phyloP scores from a whole-genome alignment of 306 rosid species.

The Glycine soja region DNA sequence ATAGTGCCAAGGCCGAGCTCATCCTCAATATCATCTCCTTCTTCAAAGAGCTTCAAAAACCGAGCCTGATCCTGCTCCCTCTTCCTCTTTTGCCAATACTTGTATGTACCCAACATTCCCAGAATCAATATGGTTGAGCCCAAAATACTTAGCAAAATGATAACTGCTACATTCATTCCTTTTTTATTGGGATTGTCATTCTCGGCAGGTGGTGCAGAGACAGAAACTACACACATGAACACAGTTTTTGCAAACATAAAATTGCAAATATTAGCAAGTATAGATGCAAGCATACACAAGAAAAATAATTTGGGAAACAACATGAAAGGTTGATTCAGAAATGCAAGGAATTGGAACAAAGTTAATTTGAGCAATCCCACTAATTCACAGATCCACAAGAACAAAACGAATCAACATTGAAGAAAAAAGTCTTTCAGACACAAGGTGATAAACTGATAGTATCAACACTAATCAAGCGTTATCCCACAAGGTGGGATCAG shows the following conservation, averaged over 20 bases:
- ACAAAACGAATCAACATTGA: slow-evolving; percentile 13
- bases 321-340: slow-evolving; percentile 23
- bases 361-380: background rate
- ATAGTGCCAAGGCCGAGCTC: slow-evolving; percentile 77
- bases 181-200: slow-evolving; percentile 44
- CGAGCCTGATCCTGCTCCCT: slow-evolving; percentile 92
- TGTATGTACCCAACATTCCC: slow-evolving; percentile 56
- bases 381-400: slow-evolving; percentile 29
- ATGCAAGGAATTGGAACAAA: slow-evolving; percentile 28
- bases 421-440: slow-evolving; percentile 20
- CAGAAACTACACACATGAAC: slow-evolving; percentile 56
- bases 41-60: slow-evolving; percentile 90
- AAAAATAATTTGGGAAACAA: background rate
- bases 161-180: slow-evolving; percentile 54
- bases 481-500: slow-evolving; percentile 21
- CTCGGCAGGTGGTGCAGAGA: slow-evolving; percentile 42
- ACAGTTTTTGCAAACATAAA: slow-evolving; percentile 15
- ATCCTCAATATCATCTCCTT: slow-evolving; percentile 81
- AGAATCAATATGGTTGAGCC: slow-evolving; percentile 48
- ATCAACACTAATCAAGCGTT: background rate
- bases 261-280: slow-evolving; percentile 8
- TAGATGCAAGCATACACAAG: slow-evolving; percentile 1
- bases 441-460: background rate
- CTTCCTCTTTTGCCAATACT: slow-evolving; percentile 87
- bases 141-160: slow-evolving; percentile 52